Evolutionary conservation across 2,329 filamentous ascomycete genomes (phyloP), one percentile per base, ranked within the genome.

Genomic region (Fusarium temperatum): DNA sequence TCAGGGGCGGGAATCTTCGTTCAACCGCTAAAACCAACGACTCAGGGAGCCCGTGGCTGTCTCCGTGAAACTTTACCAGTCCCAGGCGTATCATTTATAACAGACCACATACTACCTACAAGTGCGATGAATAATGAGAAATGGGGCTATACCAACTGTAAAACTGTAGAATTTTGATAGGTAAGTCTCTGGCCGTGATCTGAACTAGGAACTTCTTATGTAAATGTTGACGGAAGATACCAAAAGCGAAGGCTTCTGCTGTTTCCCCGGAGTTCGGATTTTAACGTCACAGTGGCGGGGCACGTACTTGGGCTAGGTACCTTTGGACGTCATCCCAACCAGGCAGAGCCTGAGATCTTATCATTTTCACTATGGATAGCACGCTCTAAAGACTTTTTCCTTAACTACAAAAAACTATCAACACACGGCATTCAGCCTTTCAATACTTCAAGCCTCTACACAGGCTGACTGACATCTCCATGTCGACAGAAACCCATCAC

Each of bases 391-490:
- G 55, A 48, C 60, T 60, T 64, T 64, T 64, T 75, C 59, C 22
- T 47, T 38, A 41, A 55, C 54, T 53, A 48, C 22, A 30, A 24
- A 58, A 55, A 26, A 28, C 39, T 47, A 58, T 74, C 70, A 54
- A 41, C 53, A 42, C 38, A 22, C 56, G 53, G 63, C 54, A 48
- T 47, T 47, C 44, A 12, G 50, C 62, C 63, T 57, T 55, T 68
- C 50, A 50, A 48, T 45, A 38, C n/a, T 28, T 28, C 30, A 45
- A 45, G 60, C 64, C 72, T 73, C 48, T 57, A 42, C 24, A 59
- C 30, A 63, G 69, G 62, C 70, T 68, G 55, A 60, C 42, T 68
- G 61, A 59, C 48, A 75, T 75, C 64, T 70, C 77, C 73, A 79
- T 79, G 77, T 79, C 75, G 63, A 74, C 55, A 65, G 70, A 68